phyloP scores from a whole-genome alignment of 768 basidiomycete species.

The Bullera alba region DNA sequence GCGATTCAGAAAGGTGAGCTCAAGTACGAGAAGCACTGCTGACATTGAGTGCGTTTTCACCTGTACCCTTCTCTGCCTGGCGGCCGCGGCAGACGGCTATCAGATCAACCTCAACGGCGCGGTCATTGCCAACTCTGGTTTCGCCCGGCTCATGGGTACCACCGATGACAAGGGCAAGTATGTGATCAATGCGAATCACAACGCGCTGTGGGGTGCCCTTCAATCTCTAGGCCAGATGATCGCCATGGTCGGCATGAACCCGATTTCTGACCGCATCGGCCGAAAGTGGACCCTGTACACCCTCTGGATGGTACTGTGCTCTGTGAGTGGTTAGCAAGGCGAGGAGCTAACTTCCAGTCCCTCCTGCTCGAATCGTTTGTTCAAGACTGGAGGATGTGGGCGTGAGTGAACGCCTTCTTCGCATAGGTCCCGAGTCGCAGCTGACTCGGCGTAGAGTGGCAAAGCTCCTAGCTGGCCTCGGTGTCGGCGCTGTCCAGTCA shows the following conservation, averaged over 20 bases:
- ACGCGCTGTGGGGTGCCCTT: background rate
- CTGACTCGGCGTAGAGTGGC: no score
- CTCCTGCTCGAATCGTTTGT: background rate
- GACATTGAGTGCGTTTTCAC: background rate
- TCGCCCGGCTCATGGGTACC: background rate
- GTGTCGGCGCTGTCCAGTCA: background rate
- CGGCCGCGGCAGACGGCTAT: background rate
- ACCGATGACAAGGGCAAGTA: background rate
- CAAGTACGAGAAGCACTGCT: background rate
- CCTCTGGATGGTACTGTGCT: background rate
- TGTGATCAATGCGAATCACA: background rate
- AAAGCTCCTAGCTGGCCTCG: background rate
- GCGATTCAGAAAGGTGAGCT: background rate
- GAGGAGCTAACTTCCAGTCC: background rate
- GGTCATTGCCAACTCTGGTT: constrained; percentile 3
- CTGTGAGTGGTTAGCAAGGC: background rate
- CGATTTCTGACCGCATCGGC: background rate
- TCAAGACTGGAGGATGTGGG: background rate
- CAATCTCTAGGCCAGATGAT: background rate
- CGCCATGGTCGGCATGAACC: background rate
- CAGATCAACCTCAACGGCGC: background rate
- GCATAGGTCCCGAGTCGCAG: no score
- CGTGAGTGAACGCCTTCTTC: no score
- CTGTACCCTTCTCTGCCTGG: background rate
- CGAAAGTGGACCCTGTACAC: background rate